phyloP scores from a whole-genome alignment of 805 yeast genomes.

The Candida pini region DNA sequence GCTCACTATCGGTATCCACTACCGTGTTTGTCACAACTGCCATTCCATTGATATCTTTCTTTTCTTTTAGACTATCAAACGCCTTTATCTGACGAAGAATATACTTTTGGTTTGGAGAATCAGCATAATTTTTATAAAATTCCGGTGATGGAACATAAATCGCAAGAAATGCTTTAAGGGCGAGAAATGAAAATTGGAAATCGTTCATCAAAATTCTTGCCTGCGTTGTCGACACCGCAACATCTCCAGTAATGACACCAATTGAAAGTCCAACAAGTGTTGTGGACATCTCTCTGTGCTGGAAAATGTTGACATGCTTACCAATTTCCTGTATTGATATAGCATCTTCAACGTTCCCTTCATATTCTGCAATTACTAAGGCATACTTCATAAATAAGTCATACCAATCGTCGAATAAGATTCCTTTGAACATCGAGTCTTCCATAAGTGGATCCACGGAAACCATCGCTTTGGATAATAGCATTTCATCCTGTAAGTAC shows the following conservation, averaged over 20 bases:
- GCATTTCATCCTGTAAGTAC: constrained; percentile 54
- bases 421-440: constrained; percentile 62
- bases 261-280: constrained; percentile 66
- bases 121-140: constrained; percentile 41
- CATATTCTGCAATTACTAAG: constrained; percentile 56
- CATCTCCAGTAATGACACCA: constrained; percentile 39
- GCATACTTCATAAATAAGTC: constrained; percentile 76
- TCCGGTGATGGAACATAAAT: constrained; percentile 29
- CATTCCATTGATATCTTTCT: constrained; percentile 64
- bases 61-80: constrained; percentile 60
- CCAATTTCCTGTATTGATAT: constrained; percentile 68
- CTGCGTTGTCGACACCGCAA: constrained; percentile 46
- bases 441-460: constrained; percentile 32
- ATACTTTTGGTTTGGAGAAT: constrained; percentile 84
- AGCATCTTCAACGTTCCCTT: constrained; percentile 53
- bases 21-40: constrained; percentile 61
- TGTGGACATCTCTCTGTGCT: constrained; percentile 52
- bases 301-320: constrained; percentile 71
- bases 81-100: constrained; percentile 88
- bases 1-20: constrained; percentile 46
- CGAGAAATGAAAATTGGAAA: constrained; percentile 70
- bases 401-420: constrained; percentile 79
- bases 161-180: constrained; percentile 60
- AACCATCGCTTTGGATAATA: constrained; percentile 25
- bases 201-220: constrained; percentile 60